Evolutionary conservation across 2,329 filamentous ascomycete genomes (phyloP).

Genomic region (Phyllosticta citriasiana): DNA sequence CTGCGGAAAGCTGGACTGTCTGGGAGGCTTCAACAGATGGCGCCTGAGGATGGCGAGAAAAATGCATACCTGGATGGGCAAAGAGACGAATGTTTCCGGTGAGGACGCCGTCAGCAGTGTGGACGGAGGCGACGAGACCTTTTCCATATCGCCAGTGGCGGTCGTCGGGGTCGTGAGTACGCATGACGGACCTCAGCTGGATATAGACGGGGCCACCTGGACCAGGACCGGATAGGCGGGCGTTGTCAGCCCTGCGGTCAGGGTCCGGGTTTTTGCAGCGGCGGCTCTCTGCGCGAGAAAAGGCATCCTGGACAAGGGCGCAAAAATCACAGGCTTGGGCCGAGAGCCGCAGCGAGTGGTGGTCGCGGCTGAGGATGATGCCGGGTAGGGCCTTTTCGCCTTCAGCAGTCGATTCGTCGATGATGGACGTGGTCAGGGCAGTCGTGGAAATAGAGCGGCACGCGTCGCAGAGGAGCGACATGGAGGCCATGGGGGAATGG

Average conservation of each 20-base stretch:
- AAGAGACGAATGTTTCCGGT: slow-evolving; percentile 15
- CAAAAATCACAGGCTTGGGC: slow-evolving; percentile 13
- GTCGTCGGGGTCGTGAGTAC: slow-evolving; percentile 6
- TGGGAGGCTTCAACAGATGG: slow-evolving; percentile 13
- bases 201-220: slow-evolving; percentile 14
- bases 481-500: no score
- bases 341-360: no score
- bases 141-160: slow-evolving; percentile 10
- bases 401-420: no score
- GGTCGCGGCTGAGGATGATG: no score
- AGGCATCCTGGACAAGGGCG: slow-evolving; percentile 11
- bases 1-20: slow-evolving; percentile 15
- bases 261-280: background rate
- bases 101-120: slow-evolving; percentile 15
- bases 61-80: slow-evolving; percentile 14
- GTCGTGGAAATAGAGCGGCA: slow-evolving; percentile 13
- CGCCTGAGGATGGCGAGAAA: background rate
- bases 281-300: background rate
- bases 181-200: slow-evolving; percentile 14
- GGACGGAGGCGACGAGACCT: slow-evolving; percentile 15
- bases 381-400: no score
- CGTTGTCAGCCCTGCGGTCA: slow-evolving; percentile 7
- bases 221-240: slow-evolving; percentile 8
- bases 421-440: slow-evolving; percentile 14
- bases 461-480: slow-evolving; percentile 14